Evolutionary conservation across 305 asterid species (phyloP).

Genomic region (Fraxinus xanthoxyloides): DNA sequence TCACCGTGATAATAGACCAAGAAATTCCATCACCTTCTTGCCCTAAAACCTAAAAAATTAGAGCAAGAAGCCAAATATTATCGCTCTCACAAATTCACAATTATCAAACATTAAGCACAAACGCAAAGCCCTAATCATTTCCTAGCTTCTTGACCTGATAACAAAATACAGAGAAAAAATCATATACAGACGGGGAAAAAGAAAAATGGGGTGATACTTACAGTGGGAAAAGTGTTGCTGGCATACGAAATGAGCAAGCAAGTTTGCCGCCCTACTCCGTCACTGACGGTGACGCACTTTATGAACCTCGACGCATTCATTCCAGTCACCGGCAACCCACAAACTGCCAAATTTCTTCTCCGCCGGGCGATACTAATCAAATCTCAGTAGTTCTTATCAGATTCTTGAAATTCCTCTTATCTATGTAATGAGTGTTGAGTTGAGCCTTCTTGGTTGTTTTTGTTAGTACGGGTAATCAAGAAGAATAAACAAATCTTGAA

Average conservation of each 20-base stretch:
- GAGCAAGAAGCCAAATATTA: not conserved
- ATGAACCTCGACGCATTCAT: constrained; percentile 63
- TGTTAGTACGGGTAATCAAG: not conserved
- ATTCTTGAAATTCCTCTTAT: constrained; percentile 16
- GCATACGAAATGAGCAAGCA: constrained; percentile 41
- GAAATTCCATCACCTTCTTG: not conserved
- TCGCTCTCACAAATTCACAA: not conserved
- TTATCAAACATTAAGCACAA: not conserved
- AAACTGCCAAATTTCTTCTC: not conserved
- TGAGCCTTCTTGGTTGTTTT: constrained; percentile 6
- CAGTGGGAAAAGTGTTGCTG: constrained; percentile 68
- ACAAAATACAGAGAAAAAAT: not conserved
- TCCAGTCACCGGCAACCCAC: constrained; percentile 33
- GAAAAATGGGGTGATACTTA: constrained; percentile 21
- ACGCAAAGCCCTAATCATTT: not conserved
- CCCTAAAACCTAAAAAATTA: not conserved
- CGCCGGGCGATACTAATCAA: constrained; percentile 18
- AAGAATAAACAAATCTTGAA: constrained; percentile 5
- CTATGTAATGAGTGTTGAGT: not conserved
- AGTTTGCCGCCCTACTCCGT: constrained; percentile 70
- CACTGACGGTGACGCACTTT: constrained; percentile 65
- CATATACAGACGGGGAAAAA: not conserved
- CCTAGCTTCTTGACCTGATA: not conserved
- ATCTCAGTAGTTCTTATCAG: not conserved
- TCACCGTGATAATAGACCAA: not conserved